Evolutionary conservation across 2,329 filamentous ascomycete genomes (phyloP).

Genomic region (Aaosphaeria pasadenensis): DNA sequence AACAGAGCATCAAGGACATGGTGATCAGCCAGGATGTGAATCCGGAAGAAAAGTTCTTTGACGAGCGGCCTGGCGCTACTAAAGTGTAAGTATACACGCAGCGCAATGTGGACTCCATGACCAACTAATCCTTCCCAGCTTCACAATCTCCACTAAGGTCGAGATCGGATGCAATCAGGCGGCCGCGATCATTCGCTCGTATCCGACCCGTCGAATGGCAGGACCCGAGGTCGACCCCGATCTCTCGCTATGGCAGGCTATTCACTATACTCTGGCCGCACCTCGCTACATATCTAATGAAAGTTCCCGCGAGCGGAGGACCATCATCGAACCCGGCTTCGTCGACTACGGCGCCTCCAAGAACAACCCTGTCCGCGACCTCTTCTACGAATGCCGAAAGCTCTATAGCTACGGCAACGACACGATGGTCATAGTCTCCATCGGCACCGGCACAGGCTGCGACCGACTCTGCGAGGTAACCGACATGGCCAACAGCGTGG

Average conservation of each 20-base stretch:
- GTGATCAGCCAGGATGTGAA: conserved; percentile 15
- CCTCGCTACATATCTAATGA: conserved; percentile 19
- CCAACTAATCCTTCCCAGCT: conserved; percentile 8
- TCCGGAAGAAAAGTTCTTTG: conserved; percentile 19
- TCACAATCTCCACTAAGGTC: conserved; percentile 25
- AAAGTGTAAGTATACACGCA: conserved; percentile 22
- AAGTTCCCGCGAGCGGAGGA: conserved; percentile 10
- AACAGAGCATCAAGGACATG: conserved; percentile 18
- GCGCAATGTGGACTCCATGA: not conserved
- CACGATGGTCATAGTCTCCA: conserved; percentile 28
- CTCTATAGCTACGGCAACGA: conserved; percentile 29
- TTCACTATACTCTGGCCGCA: conserved; percentile 20
- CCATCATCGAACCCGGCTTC: conserved; percentile 25
- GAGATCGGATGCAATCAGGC: conserved; percentile 26
- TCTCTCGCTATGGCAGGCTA: conserved; percentile 24
- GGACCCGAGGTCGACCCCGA: conserved; percentile 24
- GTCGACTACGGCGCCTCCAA: conserved; percentile 30
- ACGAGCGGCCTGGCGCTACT: conserved; percentile 19
- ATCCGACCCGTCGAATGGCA: conserved; percentile 26
- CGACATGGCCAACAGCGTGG: conserved; percentile 27
- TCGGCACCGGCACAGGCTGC: conserved; percentile 23
- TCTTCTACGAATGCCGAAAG: conserved; percentile 28
- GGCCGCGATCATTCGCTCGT: conserved; percentile 25
- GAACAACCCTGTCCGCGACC: conserved; percentile 30
- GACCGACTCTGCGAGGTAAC: conserved; percentile 13